Evolutionary conservation across 176 grass and related monocot species (phyloP).

Genomic region (Avena eriantha): DNA sequence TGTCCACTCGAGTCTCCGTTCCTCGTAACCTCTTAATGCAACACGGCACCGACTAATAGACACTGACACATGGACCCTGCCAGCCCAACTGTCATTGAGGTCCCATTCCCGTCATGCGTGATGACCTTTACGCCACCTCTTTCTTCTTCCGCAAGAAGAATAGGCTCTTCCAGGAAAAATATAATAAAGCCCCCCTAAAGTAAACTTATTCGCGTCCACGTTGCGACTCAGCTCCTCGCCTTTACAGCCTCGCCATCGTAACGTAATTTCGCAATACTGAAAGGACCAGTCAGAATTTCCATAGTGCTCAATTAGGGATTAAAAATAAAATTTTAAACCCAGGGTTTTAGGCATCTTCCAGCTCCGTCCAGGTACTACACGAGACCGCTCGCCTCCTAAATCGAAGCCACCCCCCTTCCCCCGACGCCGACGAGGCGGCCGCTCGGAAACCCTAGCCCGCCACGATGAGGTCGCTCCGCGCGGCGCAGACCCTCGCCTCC

Average conservation of each 20-base stretch:
- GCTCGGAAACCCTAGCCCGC: neutral
- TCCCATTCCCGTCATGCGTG: neutral
- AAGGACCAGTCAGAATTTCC: neutral
- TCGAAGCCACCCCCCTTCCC: neutral
- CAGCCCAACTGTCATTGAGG: neutral
- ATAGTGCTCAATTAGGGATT: neutral
- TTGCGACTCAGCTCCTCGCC: too few species aligned
- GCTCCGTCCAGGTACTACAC: neutral
- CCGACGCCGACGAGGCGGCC: constrained; percentile 19
- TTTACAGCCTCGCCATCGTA: accelerated
- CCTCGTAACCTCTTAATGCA: neutral
- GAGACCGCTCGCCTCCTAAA: neutral
- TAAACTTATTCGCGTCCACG: accelerated
- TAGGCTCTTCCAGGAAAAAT: neutral
- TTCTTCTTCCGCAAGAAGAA: constrained; percentile 34
- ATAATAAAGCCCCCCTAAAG: neutral
- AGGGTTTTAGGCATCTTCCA: constrained; percentile 34
- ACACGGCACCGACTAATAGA: neutral
- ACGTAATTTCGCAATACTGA: neutral
- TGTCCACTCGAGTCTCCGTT: neutral
- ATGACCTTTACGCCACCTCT: neutral
- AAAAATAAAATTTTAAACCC: constrained; percentile 3
- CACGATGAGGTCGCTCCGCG: constrained; percentile 57
- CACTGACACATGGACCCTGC: neutral
- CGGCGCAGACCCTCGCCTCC: constrained; percentile 47